These are phyloP conservation scores for Ganoderma boninense DNA, from an alignment of 1,284 basidiomycete genomes.

Conservation along the genomic window DNA sequence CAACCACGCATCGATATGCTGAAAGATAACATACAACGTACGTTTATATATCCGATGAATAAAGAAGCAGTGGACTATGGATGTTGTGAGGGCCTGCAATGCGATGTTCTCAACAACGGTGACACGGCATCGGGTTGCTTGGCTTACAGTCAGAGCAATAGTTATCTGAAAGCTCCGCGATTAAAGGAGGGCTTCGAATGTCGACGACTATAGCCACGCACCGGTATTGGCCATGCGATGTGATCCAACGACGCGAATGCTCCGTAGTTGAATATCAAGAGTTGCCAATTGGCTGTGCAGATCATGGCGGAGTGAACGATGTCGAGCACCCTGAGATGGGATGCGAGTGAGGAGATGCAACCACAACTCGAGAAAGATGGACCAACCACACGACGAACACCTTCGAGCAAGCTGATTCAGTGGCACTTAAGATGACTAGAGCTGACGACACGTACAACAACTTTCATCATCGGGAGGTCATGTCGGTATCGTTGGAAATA, in stretches of 20 bases:
- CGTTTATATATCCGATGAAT: slow-evolving; percentile 27
- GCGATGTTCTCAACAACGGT: not conserved
- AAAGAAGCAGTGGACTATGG: slow-evolving; percentile 30
- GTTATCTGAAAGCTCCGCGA: slow-evolving; percentile 16
- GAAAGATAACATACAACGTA: not conserved
- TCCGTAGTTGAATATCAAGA: slow-evolving; percentile 24
- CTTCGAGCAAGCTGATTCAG: slow-evolving; percentile 8
- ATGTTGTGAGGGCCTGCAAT: slow-evolving; percentile 25
- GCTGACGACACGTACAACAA: slow-evolving; percentile 13
- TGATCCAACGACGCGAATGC: slow-evolving; percentile 18
- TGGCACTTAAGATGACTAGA: not conserved
- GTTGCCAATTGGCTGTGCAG: slow-evolving; percentile 28
- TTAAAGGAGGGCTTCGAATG: not conserved
- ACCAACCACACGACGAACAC: slow-evolving; percentile 26
- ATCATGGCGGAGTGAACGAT: slow-evolving; percentile 24
- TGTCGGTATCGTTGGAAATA: slow-evolving; percentile 27
- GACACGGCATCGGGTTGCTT: not conserved
- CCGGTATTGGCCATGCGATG: slow-evolving; percentile 30
- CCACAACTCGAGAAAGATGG: not conserved
- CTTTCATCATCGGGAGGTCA: slow-evolving; percentile 17
- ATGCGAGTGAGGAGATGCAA: not conserved
- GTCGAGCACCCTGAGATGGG: slow-evolving; percentile 21
- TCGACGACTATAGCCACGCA: not conserved
- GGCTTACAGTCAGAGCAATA: slow-evolving; percentile 28
- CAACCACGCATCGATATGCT: not conserved